Conservation (phyloP, 257 asterid species). For the Avicennia marina region DNA sequence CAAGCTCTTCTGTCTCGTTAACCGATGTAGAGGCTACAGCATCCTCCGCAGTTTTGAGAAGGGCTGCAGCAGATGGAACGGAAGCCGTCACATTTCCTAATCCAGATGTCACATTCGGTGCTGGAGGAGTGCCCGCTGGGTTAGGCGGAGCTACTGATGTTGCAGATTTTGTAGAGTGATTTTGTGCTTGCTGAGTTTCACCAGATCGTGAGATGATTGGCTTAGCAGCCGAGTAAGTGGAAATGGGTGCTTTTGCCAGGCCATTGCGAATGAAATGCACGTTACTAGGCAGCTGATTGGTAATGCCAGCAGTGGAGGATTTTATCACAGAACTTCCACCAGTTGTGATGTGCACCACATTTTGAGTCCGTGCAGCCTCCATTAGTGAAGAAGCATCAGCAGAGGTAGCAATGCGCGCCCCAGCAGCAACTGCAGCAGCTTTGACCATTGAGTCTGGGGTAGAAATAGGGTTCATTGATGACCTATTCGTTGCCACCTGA, state of each 20-base stretch:
- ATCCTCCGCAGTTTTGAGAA: slow-evolving; percentile 20
- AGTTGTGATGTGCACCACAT: slow-evolving; percentile 45
- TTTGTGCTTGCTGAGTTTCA: slow-evolving; percentile 36
- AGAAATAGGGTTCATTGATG: slow-evolving; percentile 26
- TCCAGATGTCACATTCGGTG: slow-evolving; percentile 15
- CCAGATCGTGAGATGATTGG: slow-evolving; percentile 30
- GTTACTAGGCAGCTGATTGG: slow-evolving; percentile 64
- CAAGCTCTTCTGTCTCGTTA: slow-evolving; percentile 21
- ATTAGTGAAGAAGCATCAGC: slow-evolving; percentile 56
- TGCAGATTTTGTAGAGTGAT: slow-evolving; percentile 30
- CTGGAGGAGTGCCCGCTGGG: slow-evolving; percentile 20
- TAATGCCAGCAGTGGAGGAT: slow-evolving; percentile 37
- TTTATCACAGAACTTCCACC: slow-evolving; percentile 40
- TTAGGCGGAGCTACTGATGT: slow-evolving; percentile 21
- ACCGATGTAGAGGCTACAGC: slow-evolving; percentile 19
- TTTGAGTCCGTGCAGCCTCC: slow-evolving; percentile 54
- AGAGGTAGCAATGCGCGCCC: slow-evolving; percentile 68
- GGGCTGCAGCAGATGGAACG: slow-evolving; percentile 12
- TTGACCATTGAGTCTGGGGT: slow-evolving; percentile 52
- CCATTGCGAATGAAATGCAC: slow-evolving; percentile 74
- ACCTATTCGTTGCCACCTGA: slow-evolving; percentile 29
- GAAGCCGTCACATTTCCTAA: slow-evolving; percentile 18
- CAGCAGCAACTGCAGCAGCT: slow-evolving; percentile 86
- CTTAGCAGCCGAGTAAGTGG: slow-evolving; percentile 30
- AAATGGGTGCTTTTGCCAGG: slow-evolving; percentile 46